Percentiles rank a stretch among this genome's conserved stretches.
Evolutionary conservation across 305 asterid genomes (phyloP).

Genomic region (Fraxinus velutina): DNA sequence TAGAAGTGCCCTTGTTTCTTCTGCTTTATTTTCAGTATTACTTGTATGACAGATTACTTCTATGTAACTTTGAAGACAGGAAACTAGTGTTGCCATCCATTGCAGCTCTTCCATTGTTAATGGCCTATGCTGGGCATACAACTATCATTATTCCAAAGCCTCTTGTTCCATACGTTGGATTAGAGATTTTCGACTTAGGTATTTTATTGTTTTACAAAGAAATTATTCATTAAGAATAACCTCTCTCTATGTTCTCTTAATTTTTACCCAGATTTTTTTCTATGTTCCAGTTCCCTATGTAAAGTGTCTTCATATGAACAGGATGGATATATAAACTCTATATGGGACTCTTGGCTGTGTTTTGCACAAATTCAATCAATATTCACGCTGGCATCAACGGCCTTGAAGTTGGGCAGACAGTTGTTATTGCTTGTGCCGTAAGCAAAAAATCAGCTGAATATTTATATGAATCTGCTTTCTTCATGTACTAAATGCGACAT

Average conservation of each 20-base stretch:
- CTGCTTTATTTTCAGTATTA: neutral
- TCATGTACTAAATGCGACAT: slow-evolving; percentile 20
- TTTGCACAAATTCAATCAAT: slow-evolving; percentile 90
- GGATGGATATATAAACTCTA: slow-evolving; percentile 88
- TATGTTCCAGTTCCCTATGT: neutral
- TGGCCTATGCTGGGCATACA: slow-evolving; percentile 97
- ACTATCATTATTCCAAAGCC: slow-evolving; percentile 86
- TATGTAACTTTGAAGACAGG: slow-evolving; percentile 49
- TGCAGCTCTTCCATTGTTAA: slow-evolving; percentile 84
- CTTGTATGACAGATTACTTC: slow-evolving; percentile 11
- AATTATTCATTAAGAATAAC: neutral
- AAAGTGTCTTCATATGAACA: slow-evolving; percentile 27
- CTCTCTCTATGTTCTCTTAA: neutral
- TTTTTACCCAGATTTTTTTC: neutral
- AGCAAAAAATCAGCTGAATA: slow-evolving; percentile 26
- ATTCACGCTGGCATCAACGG: slow-evolving; percentile 95
- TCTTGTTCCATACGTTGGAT: slow-evolving; percentile 58
- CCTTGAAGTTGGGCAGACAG: slow-evolving; percentile 96
- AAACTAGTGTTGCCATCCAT: slow-evolving; percentile 78
- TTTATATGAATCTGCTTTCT: neutral
- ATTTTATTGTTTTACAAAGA: slow-evolving; percentile 1
- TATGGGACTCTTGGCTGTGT: slow-evolving; percentile 86
- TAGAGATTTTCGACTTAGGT: slow-evolving; percentile 72
- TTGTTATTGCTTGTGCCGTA: slow-evolving; percentile 82
- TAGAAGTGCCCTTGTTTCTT: neutral